A percentile compares a stretch with the other conserved stretches of the same genome.
These are phyloP conservation scores for Botryotinia convoluta DNA, from an alignment of 2,329 filamentous ascomycete genomes.

Conservation along the genomic window DNA sequence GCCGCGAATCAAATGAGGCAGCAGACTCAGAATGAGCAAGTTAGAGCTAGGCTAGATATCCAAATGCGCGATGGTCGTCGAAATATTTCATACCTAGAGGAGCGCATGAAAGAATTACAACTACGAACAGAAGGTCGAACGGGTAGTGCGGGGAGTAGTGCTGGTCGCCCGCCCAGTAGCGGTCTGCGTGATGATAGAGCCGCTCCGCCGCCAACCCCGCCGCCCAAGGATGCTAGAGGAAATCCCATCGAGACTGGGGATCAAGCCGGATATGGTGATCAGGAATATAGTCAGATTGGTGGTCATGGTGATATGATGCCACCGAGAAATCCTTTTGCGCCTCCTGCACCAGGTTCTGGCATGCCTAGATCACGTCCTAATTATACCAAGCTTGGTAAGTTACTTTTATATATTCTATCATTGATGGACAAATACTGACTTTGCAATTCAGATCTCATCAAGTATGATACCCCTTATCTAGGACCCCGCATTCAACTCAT, in stretches of 20 bases:
- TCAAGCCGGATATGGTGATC: conserved; percentile 61
- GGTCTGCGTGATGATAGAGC: conserved; percentile 46
- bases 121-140: conserved; percentile 70
- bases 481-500: conserved; percentile 98
- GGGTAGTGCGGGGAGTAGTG: conserved; percentile 64
- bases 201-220: conserved; percentile 61
- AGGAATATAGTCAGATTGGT: conserved; percentile 56
- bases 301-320: conserved; percentile 75
- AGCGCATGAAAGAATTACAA: conserved; percentile 84
- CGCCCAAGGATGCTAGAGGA: conserved; percentile 66
- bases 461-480: conserved; percentile 94
- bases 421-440: conserved; percentile 22
- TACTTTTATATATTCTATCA: not conserved
- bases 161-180: conserved; percentile 40
- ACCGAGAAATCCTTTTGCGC: conserved; percentile 73
- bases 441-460: conserved; percentile 77
- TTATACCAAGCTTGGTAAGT: conserved; percentile 90
- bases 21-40: conserved; percentile 89
- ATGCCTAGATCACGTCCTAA: conserved; percentile 78
- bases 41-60: conserved; percentile 85
- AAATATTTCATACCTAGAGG: conserved; percentile 94
- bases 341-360: conserved; percentile 64
- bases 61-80: conserved; percentile 91
- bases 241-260: conserved; percentile 49
- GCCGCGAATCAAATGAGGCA: conserved; percentile 93